These are phyloP conservation scores for Lipomyces orientalis DNA, from an alignment of 805 yeast species.

Conservation along the genomic window DNA sequence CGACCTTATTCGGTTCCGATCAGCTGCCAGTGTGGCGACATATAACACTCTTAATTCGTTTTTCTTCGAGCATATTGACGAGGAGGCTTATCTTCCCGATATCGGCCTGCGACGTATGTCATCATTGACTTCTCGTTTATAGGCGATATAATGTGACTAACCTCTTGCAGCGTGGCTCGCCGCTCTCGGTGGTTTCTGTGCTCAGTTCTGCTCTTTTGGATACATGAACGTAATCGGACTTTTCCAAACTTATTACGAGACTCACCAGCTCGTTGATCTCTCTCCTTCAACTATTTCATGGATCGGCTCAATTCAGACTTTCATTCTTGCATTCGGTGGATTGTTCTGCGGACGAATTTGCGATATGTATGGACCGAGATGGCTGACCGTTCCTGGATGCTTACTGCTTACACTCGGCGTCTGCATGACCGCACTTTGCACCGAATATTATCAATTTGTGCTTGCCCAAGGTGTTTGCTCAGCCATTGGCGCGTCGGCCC, in stretches of 20 bases:
- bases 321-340: constrained; percentile 41
- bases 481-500: constrained; percentile 54
- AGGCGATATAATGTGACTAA: background rate
- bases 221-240: constrained; percentile 45
- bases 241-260: constrained; percentile 43
- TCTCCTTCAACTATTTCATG: constrained; percentile 45
- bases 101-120: constrained; percentile 27
- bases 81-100: constrained; percentile 25
- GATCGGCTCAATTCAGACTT: constrained; percentile 47
- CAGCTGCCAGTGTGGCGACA: constrained; percentile 27
- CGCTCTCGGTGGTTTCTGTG: constrained; percentile 60
- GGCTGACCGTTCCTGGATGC: constrained; percentile 40
- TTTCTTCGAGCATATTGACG: constrained; percentile 26
- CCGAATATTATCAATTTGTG: constrained; percentile 57
- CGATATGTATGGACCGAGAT: constrained; percentile 41
- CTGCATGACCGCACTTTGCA: constrained; percentile 48
- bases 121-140: background rate
- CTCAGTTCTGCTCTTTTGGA: constrained; percentile 66
- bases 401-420: constrained; percentile 41
- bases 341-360: constrained; percentile 44
- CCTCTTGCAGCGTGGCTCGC: constrained; percentile 55
- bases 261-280: constrained; percentile 36
- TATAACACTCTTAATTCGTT: constrained; percentile 20
- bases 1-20: constrained; percentile 22
- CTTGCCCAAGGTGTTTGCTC: constrained; percentile 59